Evolutionary conservation across 108 stramenopile species (phyloP), one percentile per base, ranked within the genome.

Genomic region (Epipyxis sp.): DNA sequence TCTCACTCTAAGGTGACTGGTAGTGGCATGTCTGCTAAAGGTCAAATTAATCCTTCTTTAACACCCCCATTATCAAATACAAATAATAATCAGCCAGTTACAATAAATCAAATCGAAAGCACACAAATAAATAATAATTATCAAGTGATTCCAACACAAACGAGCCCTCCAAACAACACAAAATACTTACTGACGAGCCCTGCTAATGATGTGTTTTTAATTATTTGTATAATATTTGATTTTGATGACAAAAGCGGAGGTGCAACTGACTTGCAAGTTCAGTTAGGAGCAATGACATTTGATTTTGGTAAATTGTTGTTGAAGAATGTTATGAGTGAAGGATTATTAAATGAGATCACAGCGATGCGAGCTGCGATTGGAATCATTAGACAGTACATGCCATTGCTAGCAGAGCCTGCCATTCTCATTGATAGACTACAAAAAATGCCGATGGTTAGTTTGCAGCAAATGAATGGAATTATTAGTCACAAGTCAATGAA

Each of bases 141-240:
- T 50, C 13, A 6, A 13, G 46, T 20, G 6, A n/a, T n/a, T n/a
- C 13, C 46, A 13, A 50, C 13, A 13, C 13, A 50, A 13, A 20
- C 20, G 46, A 50, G 46, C 46, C 6, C 20, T 50, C 20, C 6
- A 13, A 20, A 50, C 46, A 50, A 50, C 20, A 50, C 20, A 6
- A 6, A 20, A 6, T 50, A 50, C 20, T 29, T 65, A 3, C 10
- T 65, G 30, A 32, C 61, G 3, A 32, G 30, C 6, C 6, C 61
- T 37, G 30, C 61, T 37, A 32, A 10, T 37, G 61, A 65, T 29
- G 6, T 32, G 6, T 16, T 65, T 32, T 65, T 65, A 29, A 37
- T 65, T 32, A 35, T 65, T 32, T 65, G 61, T 37, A 37, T 65
- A 16, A 65, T 65, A 16, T 65, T 65, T 16, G 61, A 65, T 37